A percentile compares a stretch with the other conserved stretches of the same genome.
Evolutionary conservation across 208 protist species (phyloP).

Genomic region (Wallacemonas sp.): DNA sequence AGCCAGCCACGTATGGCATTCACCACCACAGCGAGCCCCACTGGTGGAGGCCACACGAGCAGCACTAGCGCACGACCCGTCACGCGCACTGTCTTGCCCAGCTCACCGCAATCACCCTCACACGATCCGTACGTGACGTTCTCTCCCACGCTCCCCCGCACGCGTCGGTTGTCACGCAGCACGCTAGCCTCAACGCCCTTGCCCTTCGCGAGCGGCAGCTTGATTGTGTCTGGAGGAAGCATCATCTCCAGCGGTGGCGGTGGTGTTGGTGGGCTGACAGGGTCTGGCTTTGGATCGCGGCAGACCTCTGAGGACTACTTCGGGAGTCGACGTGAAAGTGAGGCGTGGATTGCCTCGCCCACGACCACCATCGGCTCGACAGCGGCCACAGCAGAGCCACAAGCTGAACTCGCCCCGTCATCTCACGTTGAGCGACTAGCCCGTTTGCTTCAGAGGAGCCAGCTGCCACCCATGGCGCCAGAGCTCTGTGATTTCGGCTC

Average conservation of each 20-base stretch:
- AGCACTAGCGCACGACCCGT: not conserved
- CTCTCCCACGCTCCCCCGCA: not conserved
- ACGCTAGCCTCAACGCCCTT: not conserved
- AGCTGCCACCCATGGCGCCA: constrained; percentile 6
- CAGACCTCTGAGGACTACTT: not conserved
- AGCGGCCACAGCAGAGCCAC: no score
- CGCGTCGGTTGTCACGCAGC: not conserved
- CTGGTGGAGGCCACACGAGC: not conserved
- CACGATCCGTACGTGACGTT: constrained; percentile 11
- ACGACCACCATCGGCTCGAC: not conserved
- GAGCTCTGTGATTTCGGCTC: constrained; percentile 11
- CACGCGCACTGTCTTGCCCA: not conserved
- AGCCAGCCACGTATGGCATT: no score
- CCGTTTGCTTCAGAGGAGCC: constrained; percentile 6
- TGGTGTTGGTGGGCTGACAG: no score
- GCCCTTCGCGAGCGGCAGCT: not conserved
- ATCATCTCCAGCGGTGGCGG: not conserved
- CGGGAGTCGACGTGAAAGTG: not conserved
- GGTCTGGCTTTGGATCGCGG: not conserved
- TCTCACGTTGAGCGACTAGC: not conserved
- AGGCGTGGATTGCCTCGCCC: not conserved
- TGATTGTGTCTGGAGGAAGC: not conserved
- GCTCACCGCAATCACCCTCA: not conserved
- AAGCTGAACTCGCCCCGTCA: no score
- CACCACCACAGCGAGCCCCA: not conserved